Conservation (phyloP, 1,284 basidiomycete genomes). For the Puccinia novopanici region DNA sequence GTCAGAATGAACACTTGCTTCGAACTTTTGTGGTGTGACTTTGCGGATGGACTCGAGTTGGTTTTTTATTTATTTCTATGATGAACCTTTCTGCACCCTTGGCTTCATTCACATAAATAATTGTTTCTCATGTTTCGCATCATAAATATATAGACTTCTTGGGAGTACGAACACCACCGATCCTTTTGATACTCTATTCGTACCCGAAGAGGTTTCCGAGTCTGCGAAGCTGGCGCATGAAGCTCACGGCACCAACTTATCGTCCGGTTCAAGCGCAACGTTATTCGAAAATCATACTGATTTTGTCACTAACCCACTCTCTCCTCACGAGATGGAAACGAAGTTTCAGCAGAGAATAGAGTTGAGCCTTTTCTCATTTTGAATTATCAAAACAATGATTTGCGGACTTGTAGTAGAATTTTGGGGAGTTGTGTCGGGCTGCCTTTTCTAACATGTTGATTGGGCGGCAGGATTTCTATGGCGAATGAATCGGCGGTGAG, state of each 20-base stretch:
- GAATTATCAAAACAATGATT: neutral
- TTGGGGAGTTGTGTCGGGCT: no score
- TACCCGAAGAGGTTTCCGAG: neutral
- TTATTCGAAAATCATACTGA: neutral
- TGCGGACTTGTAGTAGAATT: neutral
- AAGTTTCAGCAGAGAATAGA: neutral
- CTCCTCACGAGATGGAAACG: neutral
- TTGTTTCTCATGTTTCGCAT: neutral
- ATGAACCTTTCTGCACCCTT: no score
- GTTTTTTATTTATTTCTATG: no score
- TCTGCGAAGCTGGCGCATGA: neutral
- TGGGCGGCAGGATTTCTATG: neutral
- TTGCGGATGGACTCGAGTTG: constrained; percentile 52
- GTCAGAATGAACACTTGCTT: constrained; percentile 53
- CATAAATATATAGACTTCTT: constrained; percentile 17
- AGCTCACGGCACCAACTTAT: neutral
- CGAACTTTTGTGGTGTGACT: constrained; percentile 50
- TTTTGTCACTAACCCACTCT: neutral
- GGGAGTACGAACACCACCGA: constrained; percentile 21
- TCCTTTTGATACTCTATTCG: neutral
- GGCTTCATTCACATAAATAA: neutral
- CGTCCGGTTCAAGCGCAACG: neutral
- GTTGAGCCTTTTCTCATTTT: neutral
- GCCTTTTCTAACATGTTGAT: no score
- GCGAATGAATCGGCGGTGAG: neutral